phyloP scores from a whole-genome alignment of 176 grass and related monocot species.

The Triticum timopheevii region DNA sequence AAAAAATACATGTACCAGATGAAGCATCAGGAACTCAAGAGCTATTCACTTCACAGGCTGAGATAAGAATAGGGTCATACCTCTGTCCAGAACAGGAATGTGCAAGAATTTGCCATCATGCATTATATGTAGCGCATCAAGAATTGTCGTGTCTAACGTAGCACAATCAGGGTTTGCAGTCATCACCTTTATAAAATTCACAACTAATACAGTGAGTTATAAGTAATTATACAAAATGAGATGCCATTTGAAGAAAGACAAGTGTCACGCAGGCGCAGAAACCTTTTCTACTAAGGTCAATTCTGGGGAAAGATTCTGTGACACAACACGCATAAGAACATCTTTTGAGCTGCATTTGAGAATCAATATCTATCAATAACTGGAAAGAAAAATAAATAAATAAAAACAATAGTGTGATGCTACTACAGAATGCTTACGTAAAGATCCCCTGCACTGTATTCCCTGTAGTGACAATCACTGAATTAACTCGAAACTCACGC shows the following conservation, averaged over 20 bases:
- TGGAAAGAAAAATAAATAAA: background rate
- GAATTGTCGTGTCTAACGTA: slow-evolving; percentile 86
- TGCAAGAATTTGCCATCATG: slow-evolving; percentile 98
- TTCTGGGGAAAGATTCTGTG: slow-evolving; percentile 90
- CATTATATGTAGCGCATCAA: slow-evolving; percentile 95
- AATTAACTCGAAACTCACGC: slow-evolving; percentile 85
- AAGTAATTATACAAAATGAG: slow-evolving; percentile 22
- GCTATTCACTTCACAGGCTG: background rate
- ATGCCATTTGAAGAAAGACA: slow-evolving; percentile 15
- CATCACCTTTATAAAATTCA: slow-evolving; percentile 71
- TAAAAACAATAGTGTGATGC: slow-evolving; percentile 4
- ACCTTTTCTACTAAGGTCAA: slow-evolving; percentile 97
- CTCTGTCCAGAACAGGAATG: slow-evolving; percentile 85
- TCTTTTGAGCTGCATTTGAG: slow-evolving; percentile 82
- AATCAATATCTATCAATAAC: slow-evolving; percentile 24
- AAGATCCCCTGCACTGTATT: slow-evolving; percentile 86
- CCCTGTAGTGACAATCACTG: slow-evolving; percentile 73
- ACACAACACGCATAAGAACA: slow-evolving; percentile 95
- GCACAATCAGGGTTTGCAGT: slow-evolving; percentile 80
- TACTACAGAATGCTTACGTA: slow-evolving; percentile 57
- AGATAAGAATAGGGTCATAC: slow-evolving; percentile 42
- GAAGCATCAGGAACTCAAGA: slow-evolving; percentile 20
- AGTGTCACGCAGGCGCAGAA: slow-evolving; percentile 21
- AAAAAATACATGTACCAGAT: slow-evolving; percentile 36
- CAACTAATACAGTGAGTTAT: slow-evolving; percentile 12